Conservation (phyloP, 805 yeast species). For the Komagataella pseudopastoris region DNA sequence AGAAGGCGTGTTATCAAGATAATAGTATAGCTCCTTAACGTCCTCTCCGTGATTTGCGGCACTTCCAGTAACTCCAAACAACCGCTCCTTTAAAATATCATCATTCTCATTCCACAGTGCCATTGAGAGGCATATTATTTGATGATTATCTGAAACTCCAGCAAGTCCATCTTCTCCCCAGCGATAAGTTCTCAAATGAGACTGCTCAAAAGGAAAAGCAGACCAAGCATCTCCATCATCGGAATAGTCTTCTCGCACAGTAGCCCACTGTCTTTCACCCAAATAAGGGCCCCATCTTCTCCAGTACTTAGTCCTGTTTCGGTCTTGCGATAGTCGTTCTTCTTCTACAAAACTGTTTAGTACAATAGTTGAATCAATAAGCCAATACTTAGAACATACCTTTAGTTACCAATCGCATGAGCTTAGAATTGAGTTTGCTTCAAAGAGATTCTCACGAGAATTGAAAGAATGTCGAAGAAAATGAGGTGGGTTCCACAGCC, state of each 20-base stretch:
- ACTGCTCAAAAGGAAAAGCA: slow-evolving; percentile 75
- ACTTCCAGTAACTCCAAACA: slow-evolving; percentile 82
- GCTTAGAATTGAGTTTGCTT: background rate
- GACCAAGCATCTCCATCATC: slow-evolving; percentile 84
- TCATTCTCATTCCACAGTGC: slow-evolving; percentile 91
- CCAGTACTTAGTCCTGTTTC: slow-evolving; percentile 42
- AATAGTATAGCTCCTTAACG: slow-evolving; percentile 75
- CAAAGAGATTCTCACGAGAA: background rate
- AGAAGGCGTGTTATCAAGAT: slow-evolving; percentile 84
- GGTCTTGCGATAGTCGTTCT: slow-evolving; percentile 26
- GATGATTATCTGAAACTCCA: slow-evolving; percentile 79
- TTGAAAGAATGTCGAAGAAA: background rate
- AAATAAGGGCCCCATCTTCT: slow-evolving; percentile 87
- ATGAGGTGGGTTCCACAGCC: background rate
- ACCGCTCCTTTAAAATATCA: slow-evolving; percentile 69
- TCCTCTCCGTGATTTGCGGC: slow-evolving; percentile 97
- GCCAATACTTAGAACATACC: background rate
- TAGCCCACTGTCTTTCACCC: slow-evolving; percentile 80
- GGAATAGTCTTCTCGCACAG: slow-evolving; percentile 83
- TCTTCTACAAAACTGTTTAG: slow-evolving; percentile 15
- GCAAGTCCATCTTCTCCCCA: slow-evolving; percentile 97
- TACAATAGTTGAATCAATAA: too few species aligned
- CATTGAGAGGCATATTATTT: slow-evolving; percentile 59
- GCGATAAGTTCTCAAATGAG: slow-evolving; percentile 66
- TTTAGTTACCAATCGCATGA: background rate